phyloP scores from a whole-genome alignment of 73 alveolate genomes.

The Urostyla sp. region DNA sequence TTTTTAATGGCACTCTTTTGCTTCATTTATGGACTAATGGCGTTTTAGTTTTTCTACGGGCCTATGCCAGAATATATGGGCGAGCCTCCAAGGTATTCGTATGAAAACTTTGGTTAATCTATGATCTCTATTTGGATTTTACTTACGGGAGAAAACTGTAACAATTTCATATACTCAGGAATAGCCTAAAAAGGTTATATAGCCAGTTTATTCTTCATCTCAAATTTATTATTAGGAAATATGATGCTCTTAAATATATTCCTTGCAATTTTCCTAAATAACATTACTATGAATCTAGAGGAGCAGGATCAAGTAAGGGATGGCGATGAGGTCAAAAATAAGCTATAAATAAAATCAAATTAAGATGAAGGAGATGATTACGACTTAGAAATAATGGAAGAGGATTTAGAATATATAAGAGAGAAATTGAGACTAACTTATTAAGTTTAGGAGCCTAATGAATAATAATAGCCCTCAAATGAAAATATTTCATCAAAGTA shows the following conservation, averaged over 20 bases:
- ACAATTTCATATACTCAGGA: conserved; percentile 28
- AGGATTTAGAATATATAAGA: not conserved
- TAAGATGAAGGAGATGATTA: not conserved
- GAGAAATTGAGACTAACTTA: not conserved
- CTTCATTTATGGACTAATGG: conserved; percentile 63
- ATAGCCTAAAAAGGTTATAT: conserved; percentile 57
- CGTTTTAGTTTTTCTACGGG: conserved; percentile 62
- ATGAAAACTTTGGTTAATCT: conserved; percentile 21
- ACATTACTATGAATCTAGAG: conserved; percentile 1
- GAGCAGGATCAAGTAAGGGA: not conserved
- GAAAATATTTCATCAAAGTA: too few relatives aligned
- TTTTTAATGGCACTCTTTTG: conserved; percentile 53
- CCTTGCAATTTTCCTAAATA: conserved; percentile 70
- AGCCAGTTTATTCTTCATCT: conserved; percentile 57
- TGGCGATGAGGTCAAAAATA: too few relatives aligned
- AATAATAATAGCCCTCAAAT: too few relatives aligned
- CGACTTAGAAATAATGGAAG: not conserved
- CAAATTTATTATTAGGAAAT: conserved; percentile 64
- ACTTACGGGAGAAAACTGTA: conserved; percentile 81
- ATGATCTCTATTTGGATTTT: conserved; percentile 60
- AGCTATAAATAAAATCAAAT: not conserved
- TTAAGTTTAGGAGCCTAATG: too few relatives aligned
- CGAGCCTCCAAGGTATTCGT: conserved; percentile 38
- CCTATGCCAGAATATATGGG: conserved; percentile 56
- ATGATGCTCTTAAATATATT: conserved; percentile 70